Conservation (phyloP, 2,329 filamentous ascomycete genomes). For the Daldinia sp. region DNA sequence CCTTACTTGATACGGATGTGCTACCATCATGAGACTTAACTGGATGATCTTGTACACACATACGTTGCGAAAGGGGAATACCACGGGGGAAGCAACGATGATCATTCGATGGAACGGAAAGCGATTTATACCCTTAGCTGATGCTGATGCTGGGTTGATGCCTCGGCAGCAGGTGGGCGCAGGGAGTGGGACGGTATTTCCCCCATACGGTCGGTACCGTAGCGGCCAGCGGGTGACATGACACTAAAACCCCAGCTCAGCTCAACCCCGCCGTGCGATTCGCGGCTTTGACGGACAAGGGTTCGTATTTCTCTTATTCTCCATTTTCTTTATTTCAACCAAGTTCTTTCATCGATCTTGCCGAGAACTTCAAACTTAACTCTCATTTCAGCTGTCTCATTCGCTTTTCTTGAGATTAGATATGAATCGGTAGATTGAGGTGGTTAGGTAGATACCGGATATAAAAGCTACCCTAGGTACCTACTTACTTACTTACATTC, state of each 20-base stretch:
- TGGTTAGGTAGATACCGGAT: too few species aligned
- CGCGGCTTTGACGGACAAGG: slow-evolving; percentile 8
- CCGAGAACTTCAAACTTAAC: too few species aligned
- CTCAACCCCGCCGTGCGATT: slow-evolving; percentile 11
- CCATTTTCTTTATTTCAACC: background rate
- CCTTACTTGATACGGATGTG: background rate
- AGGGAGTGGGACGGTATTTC: background rate
- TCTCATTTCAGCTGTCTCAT: background rate
- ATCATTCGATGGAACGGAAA: background rate
- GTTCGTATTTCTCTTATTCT: background rate
- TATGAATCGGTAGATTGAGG: too few species aligned
- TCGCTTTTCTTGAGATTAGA: too few species aligned
- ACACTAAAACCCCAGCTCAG: background rate
- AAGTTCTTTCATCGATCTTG: background rate
- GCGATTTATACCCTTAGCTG: background rate
- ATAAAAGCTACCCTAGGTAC: background rate
- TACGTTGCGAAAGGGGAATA: background rate
- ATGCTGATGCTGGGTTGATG: background rate
- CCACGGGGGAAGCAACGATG: background rate
- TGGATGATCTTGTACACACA: background rate
- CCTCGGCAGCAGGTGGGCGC: slow-evolving; percentile 3
- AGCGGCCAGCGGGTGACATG: background rate
- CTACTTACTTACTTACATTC: background rate
- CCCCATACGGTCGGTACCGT: background rate
- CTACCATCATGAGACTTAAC: background rate